These are phyloP conservation scores for Antarctomyces pellizariae DNA, from an alignment of 495 filamentous ascomycete genomes.

Conservation along the genomic window DNA sequence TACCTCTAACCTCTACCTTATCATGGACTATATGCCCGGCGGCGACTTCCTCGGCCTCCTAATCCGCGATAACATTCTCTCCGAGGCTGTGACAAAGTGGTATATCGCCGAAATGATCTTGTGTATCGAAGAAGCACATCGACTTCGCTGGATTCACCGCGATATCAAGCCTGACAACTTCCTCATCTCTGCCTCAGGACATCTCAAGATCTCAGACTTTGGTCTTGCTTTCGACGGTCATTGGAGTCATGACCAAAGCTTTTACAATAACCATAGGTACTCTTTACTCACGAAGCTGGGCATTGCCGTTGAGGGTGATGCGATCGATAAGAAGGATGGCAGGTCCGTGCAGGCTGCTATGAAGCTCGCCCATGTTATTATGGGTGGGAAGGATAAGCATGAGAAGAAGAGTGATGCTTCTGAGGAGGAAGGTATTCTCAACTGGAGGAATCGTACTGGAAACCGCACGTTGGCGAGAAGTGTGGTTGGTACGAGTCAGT, in stretches of 20 bases:
- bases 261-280: constrained; percentile 63
- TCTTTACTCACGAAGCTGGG: constrained; percentile 51
- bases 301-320: constrained; percentile 52
- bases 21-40: constrained; percentile 95
- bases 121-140: constrained; percentile 81
- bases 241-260: constrained; percentile 74
- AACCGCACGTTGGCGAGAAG: constrained; percentile 54
- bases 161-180: constrained; percentile 97
- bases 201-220: constrained; percentile 90
- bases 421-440: constrained; percentile 31
- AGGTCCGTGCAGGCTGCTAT: constrained; percentile 20
- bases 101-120: constrained; percentile 91
- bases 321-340: constrained; percentile 36
- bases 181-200: constrained; percentile 63
- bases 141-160: constrained; percentile 71
- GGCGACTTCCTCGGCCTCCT: constrained; percentile 78
- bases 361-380: constrained; percentile 23
- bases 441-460: constrained; percentile 56
- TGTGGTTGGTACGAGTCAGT: constrained; percentile 90
- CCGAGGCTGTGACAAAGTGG: constrained; percentile 54
- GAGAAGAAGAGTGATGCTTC: constrained; percentile 11
- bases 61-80: constrained; percentile 57
- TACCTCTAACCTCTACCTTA: constrained; percentile 55
- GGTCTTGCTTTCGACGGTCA: constrained; percentile 86
- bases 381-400: constrained; percentile 24